These are phyloP conservation scores for Acaromyces ingoldii DNA, from an alignment of 1,284 basidiomycete species.

Conservation along the genomic window DNA sequence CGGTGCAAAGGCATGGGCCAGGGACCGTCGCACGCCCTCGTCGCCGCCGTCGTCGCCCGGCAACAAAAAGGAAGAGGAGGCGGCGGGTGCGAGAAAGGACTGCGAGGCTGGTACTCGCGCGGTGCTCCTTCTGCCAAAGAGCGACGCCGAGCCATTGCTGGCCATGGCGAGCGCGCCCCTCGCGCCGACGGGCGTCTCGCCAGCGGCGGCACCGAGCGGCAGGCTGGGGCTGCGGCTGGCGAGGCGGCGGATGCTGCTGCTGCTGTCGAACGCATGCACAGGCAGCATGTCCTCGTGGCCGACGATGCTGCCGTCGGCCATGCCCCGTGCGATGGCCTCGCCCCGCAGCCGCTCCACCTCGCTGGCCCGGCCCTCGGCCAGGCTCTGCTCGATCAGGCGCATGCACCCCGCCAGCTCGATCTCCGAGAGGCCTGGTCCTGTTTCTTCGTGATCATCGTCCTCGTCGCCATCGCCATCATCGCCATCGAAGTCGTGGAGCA, in stretches of 20 bases:
- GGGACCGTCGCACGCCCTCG: too few relatives aligned
- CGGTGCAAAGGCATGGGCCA: too few relatives aligned
- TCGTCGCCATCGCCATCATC: conserved; percentile 7
- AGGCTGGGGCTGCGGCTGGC: conserved; percentile 8
- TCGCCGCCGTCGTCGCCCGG: too few relatives aligned
- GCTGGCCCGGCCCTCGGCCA: neutral
- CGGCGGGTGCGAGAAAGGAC: too few relatives aligned
- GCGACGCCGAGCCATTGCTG: too few relatives aligned
- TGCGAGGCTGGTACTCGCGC: too few relatives aligned
- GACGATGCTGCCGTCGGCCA: neutral
- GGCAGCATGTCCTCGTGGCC: neutral
- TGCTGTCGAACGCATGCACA: neutral
- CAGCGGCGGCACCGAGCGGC: conserved; percentile 7
- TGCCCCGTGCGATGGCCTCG: neutral
- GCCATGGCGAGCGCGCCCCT: too few relatives aligned
- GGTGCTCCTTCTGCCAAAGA: too few relatives aligned
- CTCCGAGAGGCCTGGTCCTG: conserved; percentile 30
- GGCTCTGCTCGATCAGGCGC: conserved; percentile 29
- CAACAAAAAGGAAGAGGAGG: too few relatives aligned
- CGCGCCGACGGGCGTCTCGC: neutral
- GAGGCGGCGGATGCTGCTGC: neutral
- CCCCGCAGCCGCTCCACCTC: conserved; percentile 1
- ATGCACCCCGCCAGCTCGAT: conserved; percentile 38
- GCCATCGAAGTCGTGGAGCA: neutral
- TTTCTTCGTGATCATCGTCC: too few relatives aligned